These are phyloP conservation scores for Yamadazyma laniorum DNA, from an alignment of 805 yeast genomes.

Conservation along the genomic window DNA sequence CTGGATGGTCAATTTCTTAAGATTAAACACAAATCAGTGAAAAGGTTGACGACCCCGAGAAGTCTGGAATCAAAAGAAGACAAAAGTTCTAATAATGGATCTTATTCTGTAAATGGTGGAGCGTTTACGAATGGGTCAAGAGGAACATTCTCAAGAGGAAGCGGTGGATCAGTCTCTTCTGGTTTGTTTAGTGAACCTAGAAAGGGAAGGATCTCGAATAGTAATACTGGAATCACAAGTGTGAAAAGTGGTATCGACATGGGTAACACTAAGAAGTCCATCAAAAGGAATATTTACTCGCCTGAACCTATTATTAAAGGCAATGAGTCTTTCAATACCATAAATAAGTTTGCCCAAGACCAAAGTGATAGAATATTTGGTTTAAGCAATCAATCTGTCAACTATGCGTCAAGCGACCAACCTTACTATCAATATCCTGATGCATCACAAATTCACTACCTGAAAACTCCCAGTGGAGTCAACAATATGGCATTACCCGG, in stretches of 20 bases:
- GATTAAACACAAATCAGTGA: no score
- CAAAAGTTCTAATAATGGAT: no score
- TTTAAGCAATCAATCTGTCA: slow-evolving; percentile 1
- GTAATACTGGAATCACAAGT: slow-evolving; percentile 8
- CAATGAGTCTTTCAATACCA: slow-evolving; percentile 7
- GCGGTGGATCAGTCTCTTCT: slow-evolving; percentile 7
- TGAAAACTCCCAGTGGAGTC: not conserved
- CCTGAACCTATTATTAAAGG: not conserved
- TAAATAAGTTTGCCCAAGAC: slow-evolving; percentile 18
- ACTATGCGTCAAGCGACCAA: slow-evolving; percentile 6
- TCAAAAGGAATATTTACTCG: no score
- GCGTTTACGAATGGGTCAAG: no score
- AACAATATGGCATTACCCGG: not conserved
- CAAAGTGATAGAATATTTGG: slow-evolving; percentile 22
- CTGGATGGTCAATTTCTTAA: no score
- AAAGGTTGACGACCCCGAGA: no score
- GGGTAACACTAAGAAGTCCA: not conserved
- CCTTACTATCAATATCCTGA: slow-evolving; percentile 26
- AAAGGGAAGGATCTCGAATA: not conserved
- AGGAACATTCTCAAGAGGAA: slow-evolving; percentile 2
- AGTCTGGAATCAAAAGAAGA: no score
- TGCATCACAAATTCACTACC: slow-evolving; percentile 17
- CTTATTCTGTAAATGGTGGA: no score
- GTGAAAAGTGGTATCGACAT: not conserved
- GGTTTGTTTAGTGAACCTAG: slow-evolving; percentile 5